A percentile compares a stretch with the other conserved stretches of the same genome.
Conservation (phyloP, 257 asterid species). For the Knoxia roxburghii region DNA sequence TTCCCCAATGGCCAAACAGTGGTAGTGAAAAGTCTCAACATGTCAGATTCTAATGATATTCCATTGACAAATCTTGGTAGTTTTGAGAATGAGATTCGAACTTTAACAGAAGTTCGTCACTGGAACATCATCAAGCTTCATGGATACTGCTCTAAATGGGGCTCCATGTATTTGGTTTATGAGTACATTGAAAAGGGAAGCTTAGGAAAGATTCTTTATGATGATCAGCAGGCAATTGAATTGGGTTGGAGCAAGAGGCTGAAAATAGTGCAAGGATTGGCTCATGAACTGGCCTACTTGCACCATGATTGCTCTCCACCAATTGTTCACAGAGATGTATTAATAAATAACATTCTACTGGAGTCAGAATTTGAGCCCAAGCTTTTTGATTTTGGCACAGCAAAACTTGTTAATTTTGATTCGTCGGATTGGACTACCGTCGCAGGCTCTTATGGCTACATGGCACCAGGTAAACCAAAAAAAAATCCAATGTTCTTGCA, state of each 20-base stretch:
- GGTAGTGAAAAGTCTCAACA: constrained; percentile 72
- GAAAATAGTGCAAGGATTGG: constrained; percentile 66
- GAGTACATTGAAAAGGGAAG: too few species aligned
- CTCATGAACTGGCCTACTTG: constrained; percentile 92
- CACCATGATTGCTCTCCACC: constrained; percentile 88
- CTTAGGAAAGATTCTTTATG: too few species aligned
- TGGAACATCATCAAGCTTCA: too few species aligned
- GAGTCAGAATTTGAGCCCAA: constrained; percentile 73
- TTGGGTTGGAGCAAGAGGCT: constrained; percentile 66
- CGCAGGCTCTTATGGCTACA: constrained; percentile 92
- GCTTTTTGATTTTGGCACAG: constrained; percentile 89
- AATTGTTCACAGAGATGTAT: too few species aligned
- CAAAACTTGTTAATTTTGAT: constrained; percentile 52
- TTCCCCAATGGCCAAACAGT: constrained; percentile 46
- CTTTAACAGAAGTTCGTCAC: too few species aligned
- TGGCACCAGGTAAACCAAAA: constrained; percentile 84
- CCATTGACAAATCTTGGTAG: constrained; percentile 37
- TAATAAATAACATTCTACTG: too few species aligned
- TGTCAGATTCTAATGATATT: constrained; percentile 56
- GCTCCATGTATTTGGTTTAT: too few species aligned
- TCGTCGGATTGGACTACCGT: constrained; percentile 77
- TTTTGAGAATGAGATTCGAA: constrained; percentile 82
- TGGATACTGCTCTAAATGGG: too few species aligned
- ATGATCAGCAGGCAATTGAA: too few species aligned
- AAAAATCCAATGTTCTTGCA: neutral